phyloP scores from a whole-genome alignment of 805 yeast genomes.

The Pichia eremophila region DNA sequence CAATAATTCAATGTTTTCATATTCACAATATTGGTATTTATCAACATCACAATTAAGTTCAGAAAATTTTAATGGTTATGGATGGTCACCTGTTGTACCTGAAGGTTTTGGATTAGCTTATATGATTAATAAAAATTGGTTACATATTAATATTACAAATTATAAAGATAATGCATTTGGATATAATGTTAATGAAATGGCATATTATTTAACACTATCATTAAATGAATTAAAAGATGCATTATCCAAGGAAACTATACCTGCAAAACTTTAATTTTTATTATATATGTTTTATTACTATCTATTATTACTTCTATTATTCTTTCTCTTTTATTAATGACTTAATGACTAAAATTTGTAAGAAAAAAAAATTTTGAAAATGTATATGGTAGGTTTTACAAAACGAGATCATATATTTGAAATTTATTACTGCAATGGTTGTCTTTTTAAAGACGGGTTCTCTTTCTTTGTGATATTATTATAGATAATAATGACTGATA shows the following conservation, averaged over 20 bases:
- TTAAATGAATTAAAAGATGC: constrained; percentile 75
- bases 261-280: constrained; percentile 16
- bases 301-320: background rate
- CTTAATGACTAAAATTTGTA: background rate
- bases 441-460: no score
- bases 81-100: constrained; percentile 92
- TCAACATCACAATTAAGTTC: constrained; percentile 87
- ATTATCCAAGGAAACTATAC: constrained; percentile 27
- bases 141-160: constrained; percentile 77
- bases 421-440: no score
- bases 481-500: background rate
- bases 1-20: constrained; percentile 64
- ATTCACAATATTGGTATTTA: constrained; percentile 77
- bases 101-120: constrained; percentile 92
- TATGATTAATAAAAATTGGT: constrained; percentile 77
- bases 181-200: constrained; percentile 46
- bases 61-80: constrained; percentile 81
- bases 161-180: constrained; percentile 54
- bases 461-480: no score
- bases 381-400: no score
- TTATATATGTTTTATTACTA: background rate
- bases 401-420: no score
- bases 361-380: background rate
- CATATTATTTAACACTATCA: constrained; percentile 61
- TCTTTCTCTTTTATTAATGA: background rate